phyloP scores from a whole-genome alignment of 495 filamentous ascomycete genomes.

The Aspergillus panamensis region DNA sequence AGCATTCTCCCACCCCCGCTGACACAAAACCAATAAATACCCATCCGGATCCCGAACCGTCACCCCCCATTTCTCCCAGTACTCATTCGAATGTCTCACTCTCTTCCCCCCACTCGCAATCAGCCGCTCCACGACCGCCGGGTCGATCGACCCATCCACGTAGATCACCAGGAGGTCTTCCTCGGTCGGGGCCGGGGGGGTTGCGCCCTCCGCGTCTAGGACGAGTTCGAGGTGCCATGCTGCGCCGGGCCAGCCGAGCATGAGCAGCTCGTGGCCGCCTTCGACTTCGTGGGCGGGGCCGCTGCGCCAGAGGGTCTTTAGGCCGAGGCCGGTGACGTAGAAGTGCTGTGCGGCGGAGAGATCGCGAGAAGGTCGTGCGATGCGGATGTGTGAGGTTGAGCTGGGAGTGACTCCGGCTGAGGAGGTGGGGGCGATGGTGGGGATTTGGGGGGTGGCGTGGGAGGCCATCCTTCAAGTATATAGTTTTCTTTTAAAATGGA shows the following conservation, averaged over 20 bases:
- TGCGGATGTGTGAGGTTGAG: background rate
- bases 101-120: background rate
- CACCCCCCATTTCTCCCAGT: conserved; percentile 2
- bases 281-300: background rate
- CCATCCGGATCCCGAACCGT: background rate
- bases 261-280: background rate
- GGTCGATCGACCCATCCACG: background rate
- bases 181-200: background rate
- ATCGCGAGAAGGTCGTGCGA: background rate
- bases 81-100: background rate
- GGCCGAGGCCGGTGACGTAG: background rate
- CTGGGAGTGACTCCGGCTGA: background rate
- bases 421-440: background rate
- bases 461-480: too few species aligned
- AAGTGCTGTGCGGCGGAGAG: background rate
- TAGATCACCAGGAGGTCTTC: background rate
- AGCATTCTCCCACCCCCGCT: background rate
- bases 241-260: background rate
- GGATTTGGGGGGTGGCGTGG: background rate
- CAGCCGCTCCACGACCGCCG: background rate
- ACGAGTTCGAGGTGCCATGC: background rate
- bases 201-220: background rate
- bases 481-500: too few species aligned
- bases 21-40: background rate
- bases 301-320: background rate